A percentile compares a stretch with the other conserved stretches of the same genome.
Evolutionary conservation across 2,329 filamentous ascomycete species (phyloP).

Genomic region (Clonostachys rosea): DNA sequence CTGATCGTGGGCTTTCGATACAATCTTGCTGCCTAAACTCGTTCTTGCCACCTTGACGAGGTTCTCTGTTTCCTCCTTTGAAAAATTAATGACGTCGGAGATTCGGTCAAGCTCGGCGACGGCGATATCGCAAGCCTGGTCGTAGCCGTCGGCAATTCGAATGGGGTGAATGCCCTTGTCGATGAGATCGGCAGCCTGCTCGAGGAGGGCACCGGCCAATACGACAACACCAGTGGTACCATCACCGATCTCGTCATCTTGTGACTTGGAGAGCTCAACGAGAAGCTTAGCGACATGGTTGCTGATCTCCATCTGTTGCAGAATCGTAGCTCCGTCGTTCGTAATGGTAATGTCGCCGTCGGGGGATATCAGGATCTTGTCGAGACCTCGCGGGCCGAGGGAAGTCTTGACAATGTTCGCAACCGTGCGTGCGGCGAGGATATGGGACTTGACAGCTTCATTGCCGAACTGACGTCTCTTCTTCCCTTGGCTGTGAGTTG

Average conservation of each 20-base stretch:
- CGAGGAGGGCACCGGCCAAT: constrained; percentile 86
- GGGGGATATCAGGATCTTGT: constrained; percentile 98
- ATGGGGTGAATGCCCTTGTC: constrained; percentile 99
- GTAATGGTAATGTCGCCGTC: constrained; percentile 99
- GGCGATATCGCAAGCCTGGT: constrained; percentile 95
- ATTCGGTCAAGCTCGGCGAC: constrained; percentile 90
- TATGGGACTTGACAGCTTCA: constrained; percentile 97
- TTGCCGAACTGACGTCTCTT: constrained; percentile 97
- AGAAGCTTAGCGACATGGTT: constrained; percentile 98
- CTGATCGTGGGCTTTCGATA: constrained; percentile 97
- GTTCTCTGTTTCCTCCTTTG: constrained; percentile 74
- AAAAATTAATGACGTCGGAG: constrained; percentile 86
- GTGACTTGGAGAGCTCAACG: constrained; percentile 95
- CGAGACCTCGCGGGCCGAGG: constrained; percentile 88
- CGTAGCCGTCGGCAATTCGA: constrained; percentile 96
- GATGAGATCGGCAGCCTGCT: constrained; percentile 95
- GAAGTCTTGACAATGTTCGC: constrained; percentile 97
- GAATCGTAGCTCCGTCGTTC: constrained; percentile 96
- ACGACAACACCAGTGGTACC: constrained; percentile 98
- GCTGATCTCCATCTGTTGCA: constrained; percentile 97
- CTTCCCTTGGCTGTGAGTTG: constrained; percentile 71
- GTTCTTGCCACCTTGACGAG: constrained; percentile 93
- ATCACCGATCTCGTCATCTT: constrained; percentile 98
- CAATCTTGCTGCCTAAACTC: constrained; percentile 96
- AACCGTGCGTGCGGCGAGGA: constrained; percentile 91